Conservation (phyloP, 2,329 filamentous ascomycete species). For the Aureobasidium sp. region DNA sequence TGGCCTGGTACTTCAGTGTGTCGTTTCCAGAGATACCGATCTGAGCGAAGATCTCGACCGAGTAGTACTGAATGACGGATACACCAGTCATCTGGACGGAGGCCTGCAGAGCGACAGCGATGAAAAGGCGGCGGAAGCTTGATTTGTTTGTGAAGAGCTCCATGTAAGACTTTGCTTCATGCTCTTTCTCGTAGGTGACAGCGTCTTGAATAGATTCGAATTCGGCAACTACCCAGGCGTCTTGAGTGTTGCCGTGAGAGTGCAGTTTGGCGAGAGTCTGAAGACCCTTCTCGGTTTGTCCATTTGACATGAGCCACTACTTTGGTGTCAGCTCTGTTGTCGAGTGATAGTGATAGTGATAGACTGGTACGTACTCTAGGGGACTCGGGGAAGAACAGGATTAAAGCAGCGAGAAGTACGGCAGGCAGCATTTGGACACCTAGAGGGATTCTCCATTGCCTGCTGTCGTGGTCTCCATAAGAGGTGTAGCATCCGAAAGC, state of each 20-base stretch:
- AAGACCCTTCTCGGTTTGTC: slow-evolving; percentile 57
- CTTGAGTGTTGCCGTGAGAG: slow-evolving; percentile 57
- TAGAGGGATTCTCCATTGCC: slow-evolving; percentile 57
- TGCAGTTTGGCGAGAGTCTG: slow-evolving; percentile 63
- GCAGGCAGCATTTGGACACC: slow-evolving; percentile 68
- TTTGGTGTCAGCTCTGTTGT: slow-evolving; percentile 20
- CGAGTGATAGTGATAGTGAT: neutral
- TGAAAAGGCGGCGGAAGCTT: slow-evolving; percentile 64
- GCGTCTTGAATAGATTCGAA: slow-evolving; percentile 63
- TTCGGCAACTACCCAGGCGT: slow-evolving; percentile 66
- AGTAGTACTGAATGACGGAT: slow-evolving; percentile 69
- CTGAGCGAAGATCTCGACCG: slow-evolving; percentile 49
- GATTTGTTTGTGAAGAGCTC: slow-evolving; percentile 62
- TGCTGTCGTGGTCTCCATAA: slow-evolving; percentile 40
- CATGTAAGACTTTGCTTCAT: slow-evolving; percentile 61
- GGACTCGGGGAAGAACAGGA: slow-evolving; percentile 64
- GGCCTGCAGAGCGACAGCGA: slow-evolving; percentile 63
- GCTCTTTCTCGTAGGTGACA: slow-evolving; percentile 59
- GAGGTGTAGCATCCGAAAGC: slow-evolving; percentile 55
- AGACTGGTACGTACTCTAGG: slow-evolving; percentile 22
- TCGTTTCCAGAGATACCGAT: slow-evolving; percentile 61
- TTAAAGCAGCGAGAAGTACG: slow-evolving; percentile 55
- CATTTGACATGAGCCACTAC: slow-evolving; percentile 71
- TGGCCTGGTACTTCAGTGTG: slow-evolving; percentile 68
- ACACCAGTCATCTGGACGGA: slow-evolving; percentile 72